Evolutionary conservation across 2,329 filamentous ascomycete species (phyloP), one percentile per base, ranked within the genome.

Genomic region (Bertia moriformis): DNA sequence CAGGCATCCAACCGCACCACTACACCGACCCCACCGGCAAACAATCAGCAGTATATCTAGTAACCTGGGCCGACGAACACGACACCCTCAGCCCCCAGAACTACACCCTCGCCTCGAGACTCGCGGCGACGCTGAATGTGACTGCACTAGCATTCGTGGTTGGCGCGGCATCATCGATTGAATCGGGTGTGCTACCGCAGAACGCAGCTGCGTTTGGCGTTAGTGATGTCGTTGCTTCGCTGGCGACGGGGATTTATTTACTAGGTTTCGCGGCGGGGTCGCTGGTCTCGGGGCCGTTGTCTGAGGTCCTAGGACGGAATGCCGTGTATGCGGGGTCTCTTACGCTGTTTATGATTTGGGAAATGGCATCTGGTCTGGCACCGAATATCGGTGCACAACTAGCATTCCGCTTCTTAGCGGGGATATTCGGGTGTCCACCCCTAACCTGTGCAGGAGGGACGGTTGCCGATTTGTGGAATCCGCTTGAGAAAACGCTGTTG

Each of bases 91-190:
- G 59, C 38, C 62, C 62, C 3, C 50, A 52, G 17, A 62, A 62
- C 30, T 63, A 55, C 52, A 45, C 48, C n/a, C 42, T 50, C 10
- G 37, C 42, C 2, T 51, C 49, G 4, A 56, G 62, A 1, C 45
- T 65, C 4, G 46, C 51, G 4, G 56, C 57, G 1, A 67, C 62
- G 0, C 38, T 65, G 0, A 51, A 65, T 13, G 60, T 69, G 3
- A 60, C 61, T 0, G 39, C 54, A 2, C 67, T 77, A 19, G 68
- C 59, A 0, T 63, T 67, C 19, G 59, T 68, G 0, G 67, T 73
- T 0, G 62, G 62, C 3, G 56, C 63, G 1, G 68, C 69, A 0
- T 68, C 65, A 3, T 63, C 67, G 0, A 71, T 75, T 30, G 68
- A 73, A 40, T 65, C 66, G 1, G 60, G 59, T 0, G 64, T 66